Evolutionary conservation across 768 basidiomycete species (phyloP).

Genomic region (Hygrophoropsis aurantiaca): DNA sequence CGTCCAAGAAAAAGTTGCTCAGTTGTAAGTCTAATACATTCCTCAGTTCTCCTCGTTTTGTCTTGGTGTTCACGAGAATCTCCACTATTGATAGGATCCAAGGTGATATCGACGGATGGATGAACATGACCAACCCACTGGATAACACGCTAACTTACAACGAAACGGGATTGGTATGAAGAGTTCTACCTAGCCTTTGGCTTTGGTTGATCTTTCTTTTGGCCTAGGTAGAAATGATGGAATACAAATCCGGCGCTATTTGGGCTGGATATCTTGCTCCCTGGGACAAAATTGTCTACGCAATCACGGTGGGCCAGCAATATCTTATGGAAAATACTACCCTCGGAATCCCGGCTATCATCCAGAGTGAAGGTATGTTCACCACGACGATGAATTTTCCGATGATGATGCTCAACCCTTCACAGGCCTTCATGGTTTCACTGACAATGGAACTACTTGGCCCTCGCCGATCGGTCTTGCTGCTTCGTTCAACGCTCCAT

Average conservation of each 20-base stretch:
- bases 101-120: constrained; percentile 65
- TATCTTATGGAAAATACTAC: constrained; percentile 74
- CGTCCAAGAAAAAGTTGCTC: constrained; percentile 64
- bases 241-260: constrained; percentile 55
- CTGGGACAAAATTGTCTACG: constrained; percentile 63
- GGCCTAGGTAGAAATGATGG: constrained; percentile 58
- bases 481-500: constrained; percentile 56
- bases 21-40: constrained; percentile 43
- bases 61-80: background rate
- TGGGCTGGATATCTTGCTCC: constrained; percentile 66
- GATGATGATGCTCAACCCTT: too few species aligned
- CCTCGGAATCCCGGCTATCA: constrained; percentile 65
- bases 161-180: constrained; percentile 50
- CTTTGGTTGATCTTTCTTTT: background rate
- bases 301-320: constrained; percentile 53
- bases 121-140: constrained; percentile 57
- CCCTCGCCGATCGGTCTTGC: constrained; percentile 68
- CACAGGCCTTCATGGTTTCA: constrained; percentile 66
- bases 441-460: constrained; percentile 69
- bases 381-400: too few species aligned
- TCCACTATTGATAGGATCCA: constrained; percentile 47
- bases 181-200: too few species aligned
- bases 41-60: background rate
- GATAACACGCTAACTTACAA: constrained; percentile 62
- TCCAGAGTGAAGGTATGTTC: constrained; percentile 54